These are phyloP conservation scores for Sporobolomyces roseus DNA, from an alignment of 768 basidiomycete genomes.

Conservation along the genomic window DNA sequence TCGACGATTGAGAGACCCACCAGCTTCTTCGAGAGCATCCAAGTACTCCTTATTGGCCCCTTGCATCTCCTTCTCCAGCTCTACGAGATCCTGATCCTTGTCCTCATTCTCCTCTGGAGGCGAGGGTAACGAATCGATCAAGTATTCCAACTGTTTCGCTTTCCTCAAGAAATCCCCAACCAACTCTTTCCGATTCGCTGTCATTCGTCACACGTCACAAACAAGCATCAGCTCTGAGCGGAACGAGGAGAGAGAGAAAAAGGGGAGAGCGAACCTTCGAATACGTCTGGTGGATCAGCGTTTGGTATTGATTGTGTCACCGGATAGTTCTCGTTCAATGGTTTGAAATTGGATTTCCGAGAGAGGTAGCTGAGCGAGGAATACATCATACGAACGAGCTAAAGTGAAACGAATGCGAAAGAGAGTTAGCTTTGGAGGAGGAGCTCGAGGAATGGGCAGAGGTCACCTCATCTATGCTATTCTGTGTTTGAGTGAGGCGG, in stretches of 20 bases:
- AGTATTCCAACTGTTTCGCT: constrained; percentile 80
- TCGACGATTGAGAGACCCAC: not conserved
- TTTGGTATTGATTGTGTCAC: constrained; percentile 76
- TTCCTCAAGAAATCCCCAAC: constrained; percentile 76
- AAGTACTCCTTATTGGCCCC: constrained; percentile 1
- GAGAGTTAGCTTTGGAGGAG: not conserved
- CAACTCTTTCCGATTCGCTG: constrained; percentile 79
- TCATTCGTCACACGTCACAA: too few species aligned
- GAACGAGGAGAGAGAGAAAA: not conserved
- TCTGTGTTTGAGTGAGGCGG: constrained; percentile 89
- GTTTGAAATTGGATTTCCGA: constrained; percentile 67
- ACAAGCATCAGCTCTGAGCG: too few species aligned
- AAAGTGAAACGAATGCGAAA: not conserved
- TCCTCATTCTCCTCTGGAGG: constrained; percentile 1
- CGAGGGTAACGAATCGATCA: constrained; percentile 63
- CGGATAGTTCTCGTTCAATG: constrained; percentile 74
- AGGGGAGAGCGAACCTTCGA: constrained; percentile 11
- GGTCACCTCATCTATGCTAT: constrained; percentile 83
- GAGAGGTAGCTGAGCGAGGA: constrained; percentile 75
- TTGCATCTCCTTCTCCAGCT: not conserved
- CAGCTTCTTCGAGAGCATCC: not conserved
- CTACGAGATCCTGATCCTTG: not conserved
- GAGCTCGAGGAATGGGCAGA: too few species aligned
- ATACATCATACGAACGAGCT: constrained; percentile 87
- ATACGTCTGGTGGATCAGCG: constrained; percentile 9